Percentiles rank a stretch among this genome's conserved stretches.
phyloP scores from a whole-genome alignment of 495 filamentous ascomycete species.

The Penicillium mononematosum region DNA sequence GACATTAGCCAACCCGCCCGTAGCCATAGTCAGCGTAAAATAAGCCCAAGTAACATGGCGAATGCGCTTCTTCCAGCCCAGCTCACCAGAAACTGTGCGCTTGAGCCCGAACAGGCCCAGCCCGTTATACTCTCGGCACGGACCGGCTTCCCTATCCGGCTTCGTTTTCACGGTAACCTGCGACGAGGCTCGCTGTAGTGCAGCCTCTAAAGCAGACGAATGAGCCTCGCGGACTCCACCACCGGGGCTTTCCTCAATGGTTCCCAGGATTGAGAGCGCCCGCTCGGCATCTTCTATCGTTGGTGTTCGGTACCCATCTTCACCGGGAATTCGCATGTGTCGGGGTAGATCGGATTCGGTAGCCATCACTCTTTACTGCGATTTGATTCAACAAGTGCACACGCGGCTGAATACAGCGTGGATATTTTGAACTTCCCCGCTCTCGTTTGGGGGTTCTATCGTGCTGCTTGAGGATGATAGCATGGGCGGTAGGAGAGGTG shows the following conservation, averaged over 20 bases:
- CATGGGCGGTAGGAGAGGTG: neutral
- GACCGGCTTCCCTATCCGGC: slow-evolving; percentile 4
- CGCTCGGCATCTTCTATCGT: slow-evolving; percentile 49
- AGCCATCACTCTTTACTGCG: slow-evolving; percentile 16
- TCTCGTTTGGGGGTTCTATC: neutral
- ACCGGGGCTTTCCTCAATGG: slow-evolving; percentile 10
- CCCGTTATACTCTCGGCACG: slow-evolving; percentile 16
- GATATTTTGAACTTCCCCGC: neutral
- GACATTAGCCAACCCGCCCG: slow-evolving; percentile 80
- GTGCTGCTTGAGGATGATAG: neutral
- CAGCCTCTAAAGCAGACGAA: slow-evolving; percentile 33
- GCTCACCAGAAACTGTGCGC: slow-evolving; percentile 16
- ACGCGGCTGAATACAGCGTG: neutral
- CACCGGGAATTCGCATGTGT: slow-evolving; percentile 43
- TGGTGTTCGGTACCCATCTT: slow-evolving; percentile 51
- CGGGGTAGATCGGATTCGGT: slow-evolving; percentile 31
- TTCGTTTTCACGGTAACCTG: slow-evolving; percentile 18
- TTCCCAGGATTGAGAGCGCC: slow-evolving; percentile 20
- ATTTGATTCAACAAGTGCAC: neutral
- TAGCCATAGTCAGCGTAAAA: slow-evolving; percentile 78
- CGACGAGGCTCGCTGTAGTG: slow-evolving; percentile 24
- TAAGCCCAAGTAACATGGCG: slow-evolving; percentile 64
- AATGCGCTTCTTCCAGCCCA: slow-evolving; percentile 50
- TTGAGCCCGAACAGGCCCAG: slow-evolving; percentile 2
- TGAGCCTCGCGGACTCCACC: slow-evolving; percentile 31